Conservation (phyloP, 129 eudicot species). For the Gnaphalium uliginosum region DNA sequence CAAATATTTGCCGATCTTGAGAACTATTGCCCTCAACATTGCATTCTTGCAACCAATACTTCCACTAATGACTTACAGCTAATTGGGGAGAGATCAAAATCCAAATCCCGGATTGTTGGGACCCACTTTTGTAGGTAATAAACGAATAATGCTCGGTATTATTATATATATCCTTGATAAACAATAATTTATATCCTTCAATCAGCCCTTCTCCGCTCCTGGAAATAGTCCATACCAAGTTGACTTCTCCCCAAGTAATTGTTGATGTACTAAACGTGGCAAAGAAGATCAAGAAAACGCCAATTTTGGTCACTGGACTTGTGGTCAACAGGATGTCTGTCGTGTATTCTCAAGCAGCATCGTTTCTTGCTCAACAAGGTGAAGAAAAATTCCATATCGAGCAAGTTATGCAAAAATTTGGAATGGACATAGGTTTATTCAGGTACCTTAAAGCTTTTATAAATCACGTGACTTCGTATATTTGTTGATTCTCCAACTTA, state of each 20-base stretch:
- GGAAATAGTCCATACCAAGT: constrained; percentile 53
- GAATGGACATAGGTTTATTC: constrained; percentile 58
- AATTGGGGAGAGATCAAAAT: constrained; percentile 41
- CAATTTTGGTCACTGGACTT: constrained; percentile 52
- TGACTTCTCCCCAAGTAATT: constrained; percentile 54
- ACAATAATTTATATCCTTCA: not conserved
- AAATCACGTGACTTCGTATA: not conserved
- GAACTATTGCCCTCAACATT: constrained; percentile 45
- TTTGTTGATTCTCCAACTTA: not conserved
- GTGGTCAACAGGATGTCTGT: constrained; percentile 43
- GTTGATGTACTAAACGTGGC: constrained; percentile 49
- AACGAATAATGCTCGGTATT: not conserved
- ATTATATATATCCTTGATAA: not conserved
- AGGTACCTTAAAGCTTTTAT: constrained; percentile 34
- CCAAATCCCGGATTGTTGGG: constrained; percentile 42
- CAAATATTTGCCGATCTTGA: constrained; percentile 47
- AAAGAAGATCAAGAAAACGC: constrained; percentile 53
- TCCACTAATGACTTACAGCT: constrained; percentile 38
- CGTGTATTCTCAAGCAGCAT: constrained; percentile 46
- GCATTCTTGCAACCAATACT: constrained; percentile 47
- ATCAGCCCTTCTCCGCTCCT: constrained; percentile 53
- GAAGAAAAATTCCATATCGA: constrained; percentile 49
- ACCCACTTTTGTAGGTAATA: constrained; percentile 60
- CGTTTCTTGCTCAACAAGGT: constrained; percentile 47
- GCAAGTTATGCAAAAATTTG: constrained; percentile 49